These are phyloP conservation scores for Leccinum cinnamomeum DNA, from an alignment of 1,284 basidiomycete species.

Conservation along the genomic window DNA sequence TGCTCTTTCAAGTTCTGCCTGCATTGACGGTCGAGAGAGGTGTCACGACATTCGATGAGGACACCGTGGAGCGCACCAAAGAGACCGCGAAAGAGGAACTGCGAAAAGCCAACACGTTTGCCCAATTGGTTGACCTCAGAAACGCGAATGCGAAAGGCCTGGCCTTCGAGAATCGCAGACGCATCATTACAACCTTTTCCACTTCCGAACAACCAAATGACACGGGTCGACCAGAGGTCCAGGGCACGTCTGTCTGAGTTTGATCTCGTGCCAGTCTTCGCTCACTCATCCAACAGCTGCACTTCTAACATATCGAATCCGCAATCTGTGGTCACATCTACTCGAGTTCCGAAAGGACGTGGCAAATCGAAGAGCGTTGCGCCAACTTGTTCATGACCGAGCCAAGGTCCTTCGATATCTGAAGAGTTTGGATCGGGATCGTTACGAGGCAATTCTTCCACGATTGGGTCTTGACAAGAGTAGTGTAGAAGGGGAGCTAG, in stretches of 20 bases:
- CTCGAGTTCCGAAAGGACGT: conserved; percentile 72
- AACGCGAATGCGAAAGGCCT: conserved; percentile 87
- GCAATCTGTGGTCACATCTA: conserved; percentile 79
- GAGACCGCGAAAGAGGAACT: conserved; percentile 44
- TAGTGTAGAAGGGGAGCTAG: conserved; percentile 88
- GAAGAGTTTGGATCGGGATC: conserved; percentile 60
- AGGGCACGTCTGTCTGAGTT: conserved; percentile 57
- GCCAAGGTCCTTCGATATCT: conserved; percentile 85
- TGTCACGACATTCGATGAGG: conserved; percentile 20
- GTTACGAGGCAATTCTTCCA: conserved; percentile 74
- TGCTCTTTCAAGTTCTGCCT: conserved; percentile 64
- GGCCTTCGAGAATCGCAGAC: conserved; percentile 80
- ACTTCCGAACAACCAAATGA: conserved; percentile 66
- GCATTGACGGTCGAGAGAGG: conserved; percentile 40
- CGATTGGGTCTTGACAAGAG: conserved; percentile 77
- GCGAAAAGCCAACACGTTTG: conserved; percentile 63
- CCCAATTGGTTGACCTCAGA: conserved; percentile 76
- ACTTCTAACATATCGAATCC: conserved; percentile 83
- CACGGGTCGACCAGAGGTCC: conserved; percentile 83
- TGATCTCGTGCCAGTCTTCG: conserved; percentile 4
- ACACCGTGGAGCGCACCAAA: conserved; percentile 20
- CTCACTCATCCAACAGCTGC: conserved; percentile 60
- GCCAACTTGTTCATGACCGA: conserved; percentile 77
- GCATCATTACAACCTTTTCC: conserved; percentile 83
- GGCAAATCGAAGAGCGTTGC: conserved; percentile 73